A percentile compares a stretch with the other conserved stretches of the same genome.
Evolutionary conservation across 352 stramenopile species (phyloP).

Genomic region (Pythium brassicae): DNA sequence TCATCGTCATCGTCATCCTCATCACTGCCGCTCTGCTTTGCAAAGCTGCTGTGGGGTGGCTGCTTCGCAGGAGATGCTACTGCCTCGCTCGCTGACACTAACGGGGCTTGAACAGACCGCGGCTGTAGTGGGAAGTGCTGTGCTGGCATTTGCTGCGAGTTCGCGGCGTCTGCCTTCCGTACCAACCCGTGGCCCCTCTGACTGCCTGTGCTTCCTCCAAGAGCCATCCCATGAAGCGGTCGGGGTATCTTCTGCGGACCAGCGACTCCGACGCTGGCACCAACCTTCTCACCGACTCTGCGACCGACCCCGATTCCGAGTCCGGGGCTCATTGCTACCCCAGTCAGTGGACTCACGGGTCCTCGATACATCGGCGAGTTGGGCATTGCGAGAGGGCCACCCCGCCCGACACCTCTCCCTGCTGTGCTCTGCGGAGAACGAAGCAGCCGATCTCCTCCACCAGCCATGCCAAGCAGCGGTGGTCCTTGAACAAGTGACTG

Average conservation of each 20-base stretch:
- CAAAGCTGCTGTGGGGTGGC: neutral
- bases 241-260: neutral
- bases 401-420: neutral
- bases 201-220: neutral
- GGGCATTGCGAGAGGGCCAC: neutral
- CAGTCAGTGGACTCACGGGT: neutral
- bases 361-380: constrained; percentile 6
- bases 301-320: neutral
- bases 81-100: neutral
- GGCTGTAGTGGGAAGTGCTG: neutral
- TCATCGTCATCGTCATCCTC: constrained; percentile 27
- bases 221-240: neutral
- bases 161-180: neutral
- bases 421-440: neutral
- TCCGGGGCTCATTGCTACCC: neutral
- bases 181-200: neutral
- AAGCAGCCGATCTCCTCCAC: neutral
- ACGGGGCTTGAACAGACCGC: neutral
- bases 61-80: neutral
- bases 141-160: neutral
- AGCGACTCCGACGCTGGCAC: neutral
- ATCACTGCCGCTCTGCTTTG: constrained; percentile 1
- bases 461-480: neutral
- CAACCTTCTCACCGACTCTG: too few species aligned
- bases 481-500: neutral